Conservation (phyloP, 2,329 filamentous ascomycete genomes). For the Fusarium bactridioides region DNA sequence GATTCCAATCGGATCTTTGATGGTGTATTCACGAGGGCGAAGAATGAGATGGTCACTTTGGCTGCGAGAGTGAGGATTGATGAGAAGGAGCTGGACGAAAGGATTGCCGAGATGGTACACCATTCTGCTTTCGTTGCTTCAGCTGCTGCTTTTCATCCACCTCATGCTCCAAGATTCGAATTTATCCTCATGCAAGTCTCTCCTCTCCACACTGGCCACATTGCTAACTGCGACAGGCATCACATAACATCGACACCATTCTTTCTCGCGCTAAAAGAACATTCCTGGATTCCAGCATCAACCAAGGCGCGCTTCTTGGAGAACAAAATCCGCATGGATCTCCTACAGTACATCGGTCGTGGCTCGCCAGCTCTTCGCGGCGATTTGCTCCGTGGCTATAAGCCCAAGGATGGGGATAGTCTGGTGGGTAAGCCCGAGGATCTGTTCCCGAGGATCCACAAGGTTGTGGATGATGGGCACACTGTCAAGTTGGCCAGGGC, state of each 20-base stretch:
- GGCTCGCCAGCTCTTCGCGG: slow-evolving; percentile 67
- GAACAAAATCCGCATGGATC: slow-evolving; percentile 80
- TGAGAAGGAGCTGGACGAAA: slow-evolving; percentile 64
- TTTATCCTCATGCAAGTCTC: slow-evolving; percentile 72
- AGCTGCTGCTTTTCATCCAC: slow-evolving; percentile 67
- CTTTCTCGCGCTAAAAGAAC: slow-evolving; percentile 72
- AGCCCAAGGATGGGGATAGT: slow-evolving; percentile 56
- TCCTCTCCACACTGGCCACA: too few relatives aligned
- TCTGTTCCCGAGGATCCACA: slow-evolving; percentile 57
- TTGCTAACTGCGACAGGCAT: slow-evolving; percentile 63
- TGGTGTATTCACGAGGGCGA: slow-evolving; percentile 70
- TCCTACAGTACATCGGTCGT: slow-evolving; percentile 77
- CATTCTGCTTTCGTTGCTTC: slow-evolving; percentile 59
- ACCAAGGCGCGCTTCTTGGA: slow-evolving; percentile 77
- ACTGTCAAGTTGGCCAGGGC: slow-evolving; percentile 77
- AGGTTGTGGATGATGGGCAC: slow-evolving; percentile 79
- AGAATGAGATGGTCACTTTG: slow-evolving; percentile 68
- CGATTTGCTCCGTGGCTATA: slow-evolving; percentile 68
- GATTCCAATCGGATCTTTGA: slow-evolving; percentile 73
- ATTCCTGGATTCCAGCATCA: slow-evolving; percentile 65
- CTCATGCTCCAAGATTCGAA: slow-evolving; percentile 76
- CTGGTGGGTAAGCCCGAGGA: slow-evolving; percentile 57
- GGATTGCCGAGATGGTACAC: slow-evolving; percentile 73
- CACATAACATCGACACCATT: slow-evolving; percentile 76
- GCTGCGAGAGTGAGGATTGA: slow-evolving; percentile 66